A percentile compares a stretch with the other conserved stretches of the same genome.
phyloP scores from a whole-genome alignment of 176 grass and related monocot species.

The Cenchrus americanus region DNA sequence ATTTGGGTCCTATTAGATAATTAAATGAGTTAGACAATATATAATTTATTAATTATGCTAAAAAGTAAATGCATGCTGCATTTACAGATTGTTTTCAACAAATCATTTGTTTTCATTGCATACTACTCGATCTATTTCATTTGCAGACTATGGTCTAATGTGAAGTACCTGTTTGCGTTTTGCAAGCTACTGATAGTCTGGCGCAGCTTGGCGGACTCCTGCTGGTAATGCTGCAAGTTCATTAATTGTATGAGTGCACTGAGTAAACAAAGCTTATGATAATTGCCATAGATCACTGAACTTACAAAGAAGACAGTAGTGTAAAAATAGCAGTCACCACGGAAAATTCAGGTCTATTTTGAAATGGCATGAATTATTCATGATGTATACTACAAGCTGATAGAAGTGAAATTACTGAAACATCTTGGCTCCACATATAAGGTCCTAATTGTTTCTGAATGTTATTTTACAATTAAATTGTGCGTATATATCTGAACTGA shows the following conservation, averaged over 20 bases:
- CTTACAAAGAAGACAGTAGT: neutral
- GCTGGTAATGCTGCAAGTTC: slow-evolving; percentile 75
- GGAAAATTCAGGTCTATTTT: neutral
- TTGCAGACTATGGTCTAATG: neutral
- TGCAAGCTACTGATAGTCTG: slow-evolving; percentile 66
- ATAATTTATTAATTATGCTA: neutral
- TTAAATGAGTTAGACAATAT: slow-evolving; percentile 22
- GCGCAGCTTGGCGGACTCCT: slow-evolving; percentile 83
- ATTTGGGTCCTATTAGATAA: slow-evolving; percentile 58
- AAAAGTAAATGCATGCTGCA: neutral
- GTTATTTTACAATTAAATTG: neutral
- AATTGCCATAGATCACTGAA: neutral
- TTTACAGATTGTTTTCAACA: neutral
- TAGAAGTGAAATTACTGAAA: neutral
- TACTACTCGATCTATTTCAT: neutral
- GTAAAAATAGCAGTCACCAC: neutral
- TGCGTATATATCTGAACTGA: neutral
- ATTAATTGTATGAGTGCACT: neutral
- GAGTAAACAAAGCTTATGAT: neutral
- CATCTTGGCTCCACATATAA: neutral
- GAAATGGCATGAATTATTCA: neutral
- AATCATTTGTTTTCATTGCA: too few relatives aligned
- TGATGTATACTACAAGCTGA: neutral
- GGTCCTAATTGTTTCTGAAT: neutral
- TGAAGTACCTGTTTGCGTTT: slow-evolving; percentile 74